These are phyloP conservation scores for Aspergillus sclerotioniger DNA, from an alignment of 495 filamentous ascomycete species.

Conservation along the genomic window DNA sequence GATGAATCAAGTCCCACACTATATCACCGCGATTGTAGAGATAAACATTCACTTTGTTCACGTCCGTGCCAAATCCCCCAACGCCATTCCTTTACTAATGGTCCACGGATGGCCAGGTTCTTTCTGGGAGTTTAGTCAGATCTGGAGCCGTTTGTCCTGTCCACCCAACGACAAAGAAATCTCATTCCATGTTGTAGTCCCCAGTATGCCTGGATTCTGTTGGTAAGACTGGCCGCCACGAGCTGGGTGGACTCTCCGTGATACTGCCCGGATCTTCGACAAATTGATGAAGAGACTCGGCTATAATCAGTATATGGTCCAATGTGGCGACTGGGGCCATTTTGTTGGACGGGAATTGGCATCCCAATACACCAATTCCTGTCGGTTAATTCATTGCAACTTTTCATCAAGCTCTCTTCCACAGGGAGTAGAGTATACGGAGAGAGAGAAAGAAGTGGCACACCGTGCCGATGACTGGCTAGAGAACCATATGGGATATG, in stretches of 20 bases:
- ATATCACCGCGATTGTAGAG: conserved; percentile 15
- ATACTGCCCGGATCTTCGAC: conserved; percentile 4
- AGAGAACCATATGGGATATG: conserved; percentile 13
- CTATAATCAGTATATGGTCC: conserved; percentile 24
- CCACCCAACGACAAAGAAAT: background rate
- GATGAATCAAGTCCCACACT: conserved; percentile 10
- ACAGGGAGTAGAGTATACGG: background rate
- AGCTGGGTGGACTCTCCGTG: background rate
- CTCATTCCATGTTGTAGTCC: conserved; percentile 8
- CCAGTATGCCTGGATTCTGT: background rate
- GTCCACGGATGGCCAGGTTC: conserved; percentile 42
- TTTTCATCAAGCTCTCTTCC: conserved; percentile 2
- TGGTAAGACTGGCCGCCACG: background rate
- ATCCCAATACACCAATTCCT: conserved; percentile 5
- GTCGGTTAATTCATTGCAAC: conserved; percentile 7
- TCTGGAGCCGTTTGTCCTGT: background rate
- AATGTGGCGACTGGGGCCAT: conserved; percentile 36
- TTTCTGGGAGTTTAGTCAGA: conserved; percentile 30
- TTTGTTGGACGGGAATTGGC: conserved; percentile 13
- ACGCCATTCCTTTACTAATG: conserved; percentile 35
- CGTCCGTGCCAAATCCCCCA: conserved; percentile 5
- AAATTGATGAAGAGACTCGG: conserved; percentile 20
- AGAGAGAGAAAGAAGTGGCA: conserved; percentile 2
- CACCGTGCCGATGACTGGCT: conserved; percentile 7
- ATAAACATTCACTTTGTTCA: conserved; percentile 26